Conservation (phyloP, 768 basidiomycete genomes). For the Dendrothele bispora region DNA sequence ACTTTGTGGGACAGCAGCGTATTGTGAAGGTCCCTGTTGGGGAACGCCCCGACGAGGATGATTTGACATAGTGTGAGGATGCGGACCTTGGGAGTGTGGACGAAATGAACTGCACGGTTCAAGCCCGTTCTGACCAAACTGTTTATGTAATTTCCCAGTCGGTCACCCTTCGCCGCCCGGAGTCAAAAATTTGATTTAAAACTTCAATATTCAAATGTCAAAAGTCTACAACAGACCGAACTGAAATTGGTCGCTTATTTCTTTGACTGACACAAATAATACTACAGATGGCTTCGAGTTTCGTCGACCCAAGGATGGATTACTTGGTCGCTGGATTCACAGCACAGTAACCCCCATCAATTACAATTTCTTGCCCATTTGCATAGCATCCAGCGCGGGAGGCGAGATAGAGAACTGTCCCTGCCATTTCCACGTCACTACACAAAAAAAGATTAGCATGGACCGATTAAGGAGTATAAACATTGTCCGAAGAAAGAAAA, state of each 20-base stretch:
- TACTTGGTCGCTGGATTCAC: slow-evolving; percentile 64
- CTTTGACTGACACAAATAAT: too few species aligned
- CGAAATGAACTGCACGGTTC: too few species aligned
- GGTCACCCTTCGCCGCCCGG: too few species aligned
- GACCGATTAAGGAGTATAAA: slow-evolving; percentile 10
- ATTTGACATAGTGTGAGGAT: slow-evolving; percentile 26
- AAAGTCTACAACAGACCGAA: too few species aligned
- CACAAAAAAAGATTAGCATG: slow-evolving; percentile 7
- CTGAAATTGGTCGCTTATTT: background rate
- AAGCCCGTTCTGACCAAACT: too few species aligned
- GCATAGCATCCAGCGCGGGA: slow-evolving; percentile 73
- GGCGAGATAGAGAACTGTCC: slow-evolving; percentile 73
- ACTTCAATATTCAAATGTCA: too few species aligned
- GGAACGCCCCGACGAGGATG: slow-evolving; percentile 37
- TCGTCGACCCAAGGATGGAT: slow-evolving; percentile 6
- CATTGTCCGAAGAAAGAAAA: background rate
- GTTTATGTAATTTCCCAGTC: too few species aligned
- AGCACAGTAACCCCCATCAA: slow-evolving; percentile 74
- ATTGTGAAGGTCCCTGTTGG: slow-evolving; percentile 48
- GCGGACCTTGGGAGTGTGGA: too few species aligned
- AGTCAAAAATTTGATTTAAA: too few species aligned
- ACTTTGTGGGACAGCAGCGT: slow-evolving; percentile 64
- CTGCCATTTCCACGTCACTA: slow-evolving; percentile 75
- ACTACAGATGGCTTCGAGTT: background rate
- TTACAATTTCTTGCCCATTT: slow-evolving; percentile 75